These are phyloP conservation scores for Phylloporus sp. DNA, from an alignment of 768 basidiomycete genomes.

Conservation along the genomic window DNA sequence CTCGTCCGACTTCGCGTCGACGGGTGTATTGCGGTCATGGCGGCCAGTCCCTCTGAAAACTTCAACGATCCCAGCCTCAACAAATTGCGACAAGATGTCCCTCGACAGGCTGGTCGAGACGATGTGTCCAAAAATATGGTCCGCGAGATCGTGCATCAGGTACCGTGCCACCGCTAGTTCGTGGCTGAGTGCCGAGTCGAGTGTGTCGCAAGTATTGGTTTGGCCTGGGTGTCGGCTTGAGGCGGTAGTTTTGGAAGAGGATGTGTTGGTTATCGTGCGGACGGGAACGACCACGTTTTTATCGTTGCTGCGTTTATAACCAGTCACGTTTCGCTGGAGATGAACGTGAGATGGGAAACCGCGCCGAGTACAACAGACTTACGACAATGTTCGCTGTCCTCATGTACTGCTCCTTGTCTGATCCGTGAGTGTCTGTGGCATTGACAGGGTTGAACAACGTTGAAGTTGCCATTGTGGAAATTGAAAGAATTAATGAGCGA, in stretches of 20 bases:
- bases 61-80: neutral
- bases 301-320: neutral
- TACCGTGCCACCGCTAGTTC: slow-evolving; percentile 8
- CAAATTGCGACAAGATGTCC: neutral
- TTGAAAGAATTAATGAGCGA: neutral
- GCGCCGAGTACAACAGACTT: neutral
- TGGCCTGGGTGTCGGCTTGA: slow-evolving; percentile 4
- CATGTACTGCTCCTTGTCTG: neutral
- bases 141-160: slow-evolving; percentile 4
- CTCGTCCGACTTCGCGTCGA: neutral
- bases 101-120: neutral
- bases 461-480: neutral
- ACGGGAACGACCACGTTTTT: neutral
- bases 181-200: slow-evolving; percentile 1
- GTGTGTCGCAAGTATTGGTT: neutral
- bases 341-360: neutral
- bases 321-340: neutral
- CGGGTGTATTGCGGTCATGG: neutral
- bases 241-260: neutral
- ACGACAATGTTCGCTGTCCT: neutral
- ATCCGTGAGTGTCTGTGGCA: rapidly evolving
- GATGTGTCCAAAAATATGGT: slow-evolving; percentile 6
- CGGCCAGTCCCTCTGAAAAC: neutral
- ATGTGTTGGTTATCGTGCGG: neutral
- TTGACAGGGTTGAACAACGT: neutral